Conservation (phyloP, 2,329 filamentous ascomycete genomes). For the Xylariaceae sp. region DNA sequence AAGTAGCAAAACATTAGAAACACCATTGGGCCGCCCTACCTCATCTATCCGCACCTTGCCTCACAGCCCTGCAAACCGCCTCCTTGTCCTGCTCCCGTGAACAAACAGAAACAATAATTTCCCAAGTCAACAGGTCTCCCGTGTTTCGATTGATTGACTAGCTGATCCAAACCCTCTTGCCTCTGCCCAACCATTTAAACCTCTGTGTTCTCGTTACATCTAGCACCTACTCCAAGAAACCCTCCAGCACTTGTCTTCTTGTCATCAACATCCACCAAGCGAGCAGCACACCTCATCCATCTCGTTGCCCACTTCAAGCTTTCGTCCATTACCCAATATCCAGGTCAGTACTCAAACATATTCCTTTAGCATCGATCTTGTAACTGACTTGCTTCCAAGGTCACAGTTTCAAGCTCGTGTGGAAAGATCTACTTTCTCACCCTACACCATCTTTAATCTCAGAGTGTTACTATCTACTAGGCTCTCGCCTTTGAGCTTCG, state of each 20-base stretch:
- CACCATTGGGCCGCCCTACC: constrained; percentile 1
- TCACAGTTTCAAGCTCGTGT: background rate
- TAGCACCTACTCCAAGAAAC: background rate
- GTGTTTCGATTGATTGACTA: constrained; percentile 14
- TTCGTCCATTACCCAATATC: background rate
- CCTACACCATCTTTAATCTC: background rate
- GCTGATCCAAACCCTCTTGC: constrained; percentile 4
- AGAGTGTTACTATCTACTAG: constrained; percentile 2
- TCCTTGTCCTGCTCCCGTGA: constrained; percentile 21
- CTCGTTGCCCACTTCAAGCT: background rate
- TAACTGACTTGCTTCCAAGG: constrained; percentile 4
- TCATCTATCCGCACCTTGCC: constrained; percentile 11
- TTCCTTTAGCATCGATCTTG: background rate
- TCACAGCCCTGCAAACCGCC: constrained; percentile 36
- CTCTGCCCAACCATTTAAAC: constrained; percentile 32
- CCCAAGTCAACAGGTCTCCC: constrained; percentile 12
- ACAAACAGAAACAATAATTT: constrained; percentile 26
- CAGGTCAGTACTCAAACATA: constrained; percentile 1
- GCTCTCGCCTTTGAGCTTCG: background rate
- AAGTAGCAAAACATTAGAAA: constrained; percentile 4
- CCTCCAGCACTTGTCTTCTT: constrained; percentile 6
- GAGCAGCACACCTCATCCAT: background rate
- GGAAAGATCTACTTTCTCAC: background rate
- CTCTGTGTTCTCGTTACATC: constrained; percentile 26
- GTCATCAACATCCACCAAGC: constrained; percentile 3